Evolutionary conservation across 176 grass and related monocot species (phyloP), one percentile per base, ranked within the genome.

Genomic region (Miscanthus lutarioriparius): DNA sequence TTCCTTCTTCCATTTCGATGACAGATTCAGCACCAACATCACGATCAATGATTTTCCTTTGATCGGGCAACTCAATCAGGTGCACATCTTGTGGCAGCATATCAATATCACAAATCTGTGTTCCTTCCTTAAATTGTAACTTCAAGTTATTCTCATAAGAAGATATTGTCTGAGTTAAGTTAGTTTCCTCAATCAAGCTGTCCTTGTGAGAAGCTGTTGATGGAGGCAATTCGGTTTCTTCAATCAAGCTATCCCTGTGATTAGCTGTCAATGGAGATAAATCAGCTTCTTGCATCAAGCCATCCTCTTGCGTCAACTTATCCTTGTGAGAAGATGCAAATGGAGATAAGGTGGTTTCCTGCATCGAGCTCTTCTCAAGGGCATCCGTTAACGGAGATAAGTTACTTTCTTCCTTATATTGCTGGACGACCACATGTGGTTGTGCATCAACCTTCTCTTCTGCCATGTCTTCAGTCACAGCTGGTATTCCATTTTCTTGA

Each of bases 31-130:
- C 78, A 45, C 76, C 53, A 45, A 37, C 53, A 65, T 88, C 89
- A 37, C 71, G 74, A 90, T 13, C 17, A 79, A 61, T 74, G 35
- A 30, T 67, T 87, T 90, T 87, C 65, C 72, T 74, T 64, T 91
- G 51, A 86, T 83, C 86, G 85, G 71, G 70, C 51, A 87, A 70
- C 40, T 89, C 79, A 38, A 87, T 79, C 80, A 89, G 91, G 83
- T 87, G 80, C 47, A 91, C 77, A 77, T 93, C 87, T 88, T 77
- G 53, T 49, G 70, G 76, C 44, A 80, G 48, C 12, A 47, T 87
- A 67, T 75, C 86, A 79, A 81, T 48, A 66, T 82, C 70, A 83
- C 48, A 79, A 68, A 63, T 61, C 35, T 83, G 78, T 59, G 78
- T 38, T 88, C 11, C 48, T 71, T 72, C 70, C 30, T 83, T 70